phyloP scores from a whole-genome alignment of 2,329 filamentous ascomycete species.

The Alternaria panax region DNA sequence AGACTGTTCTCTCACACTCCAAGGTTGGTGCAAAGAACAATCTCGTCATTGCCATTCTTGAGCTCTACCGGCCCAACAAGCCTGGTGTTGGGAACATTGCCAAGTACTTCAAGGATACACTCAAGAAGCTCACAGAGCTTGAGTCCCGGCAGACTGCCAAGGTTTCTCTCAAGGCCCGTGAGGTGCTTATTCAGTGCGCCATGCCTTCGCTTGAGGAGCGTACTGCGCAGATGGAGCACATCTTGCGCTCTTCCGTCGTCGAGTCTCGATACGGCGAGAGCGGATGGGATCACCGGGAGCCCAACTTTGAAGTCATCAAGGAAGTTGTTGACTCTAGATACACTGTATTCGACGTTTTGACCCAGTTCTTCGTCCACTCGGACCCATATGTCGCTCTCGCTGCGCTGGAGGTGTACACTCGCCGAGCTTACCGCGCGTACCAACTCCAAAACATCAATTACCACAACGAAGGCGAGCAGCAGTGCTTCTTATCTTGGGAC shows the following conservation, averaged over 20 bases:
- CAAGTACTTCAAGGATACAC: slow-evolving; percentile 82
- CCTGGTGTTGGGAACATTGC: slow-evolving; percentile 86
- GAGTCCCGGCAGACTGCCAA: slow-evolving; percentile 88
- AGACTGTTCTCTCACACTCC: slow-evolving; percentile 92
- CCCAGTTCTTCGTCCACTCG: slow-evolving; percentile 92
- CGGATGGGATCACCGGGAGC: slow-evolving; percentile 94
- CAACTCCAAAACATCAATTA: slow-evolving; percentile 89
- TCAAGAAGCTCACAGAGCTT: slow-evolving; percentile 88
- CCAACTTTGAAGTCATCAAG: slow-evolving; percentile 88
- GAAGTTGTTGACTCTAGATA: slow-evolving; percentile 99
- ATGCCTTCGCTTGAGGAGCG: slow-evolving; percentile 96
- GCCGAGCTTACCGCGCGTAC: slow-evolving; percentile 96
- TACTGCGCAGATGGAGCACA: slow-evolving; percentile 97
- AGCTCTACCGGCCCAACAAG: slow-evolving; percentile 94
- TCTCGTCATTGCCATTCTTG: slow-evolving; percentile 86
- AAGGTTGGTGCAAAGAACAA: slow-evolving; percentile 94
- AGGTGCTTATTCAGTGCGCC: slow-evolving; percentile 96
- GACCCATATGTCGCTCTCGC: slow-evolving; percentile 95
- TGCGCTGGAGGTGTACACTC: slow-evolving; percentile 93
- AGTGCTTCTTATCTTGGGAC: slow-evolving; percentile 90
- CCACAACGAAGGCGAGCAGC: slow-evolving; percentile 75
- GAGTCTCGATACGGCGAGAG: slow-evolving; percentile 98
- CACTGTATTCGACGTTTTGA: slow-evolving; percentile 95
- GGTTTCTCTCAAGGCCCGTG: slow-evolving; percentile 95
- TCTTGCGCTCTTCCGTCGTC: slow-evolving; percentile 91